Base-by-base conservation (phyloP, 2,329 filamentous ascomycete genomes). In the Aspergillus ibericus region DNA sequence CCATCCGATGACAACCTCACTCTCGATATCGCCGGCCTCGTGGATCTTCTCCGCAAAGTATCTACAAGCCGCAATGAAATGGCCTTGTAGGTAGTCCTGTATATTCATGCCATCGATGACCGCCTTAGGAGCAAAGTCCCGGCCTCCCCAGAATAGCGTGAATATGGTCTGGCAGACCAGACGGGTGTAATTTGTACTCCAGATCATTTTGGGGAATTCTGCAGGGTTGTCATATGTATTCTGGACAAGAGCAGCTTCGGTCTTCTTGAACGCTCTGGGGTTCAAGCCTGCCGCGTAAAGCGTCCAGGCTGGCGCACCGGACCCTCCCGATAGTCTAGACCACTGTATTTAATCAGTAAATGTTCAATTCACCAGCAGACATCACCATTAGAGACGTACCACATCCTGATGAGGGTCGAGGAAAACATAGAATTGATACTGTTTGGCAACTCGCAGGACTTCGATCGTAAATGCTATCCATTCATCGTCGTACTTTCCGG, bases 381-480 rank as follows among this genome's bases (percentile, higher is more conserved):
- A 18, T 15, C 20, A 2, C 9, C 2, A 16, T 5, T 16, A 10
- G 36, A 35, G 42, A 85, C 87, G 64, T 83, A 91, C 89, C 68
- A 98, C 93, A 79, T 99, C 95, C 81, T 99, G 95, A 75, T 99
- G 95, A 18, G 96, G 93, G 68, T 99, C 96, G 92, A 99, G 96
- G 73, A 97, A 98, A 51, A 99, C 83, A 70, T 96, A 96, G 75
- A 99, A 97, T 27, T 91, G 91, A 80, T 96, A 98, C 36, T 87
- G 83, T 72, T 93, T 96, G 36, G 93, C 93, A 63, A 92, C 81
- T 57, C 92, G 85, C 66, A 99, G 77, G 10, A 96, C 81, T 38
- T 91, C 84, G 64, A 99, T 92, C 0, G 95, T 99, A 73, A 96
- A 92, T 65, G 90, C 83, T 64, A 98, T 93, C 84, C 91, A 99